phyloP scores from a whole-genome alignment of 306 rosid genomes.

The Quercus agrifolia region DNA sequence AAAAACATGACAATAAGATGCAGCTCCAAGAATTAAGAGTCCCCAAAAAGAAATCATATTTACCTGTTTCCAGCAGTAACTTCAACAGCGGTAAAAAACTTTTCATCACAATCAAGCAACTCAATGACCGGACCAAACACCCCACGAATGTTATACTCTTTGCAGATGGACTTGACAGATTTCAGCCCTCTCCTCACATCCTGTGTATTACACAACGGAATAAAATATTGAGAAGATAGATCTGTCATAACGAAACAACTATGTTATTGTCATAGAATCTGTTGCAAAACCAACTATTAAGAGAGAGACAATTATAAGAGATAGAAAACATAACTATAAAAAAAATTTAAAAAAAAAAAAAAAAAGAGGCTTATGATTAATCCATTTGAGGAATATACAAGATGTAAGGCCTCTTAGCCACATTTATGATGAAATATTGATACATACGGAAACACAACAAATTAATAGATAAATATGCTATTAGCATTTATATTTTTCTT shows the following conservation, averaged over 20 bases:
- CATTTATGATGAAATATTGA: no score
- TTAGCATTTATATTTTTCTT: no score
- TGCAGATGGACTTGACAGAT: constrained; percentile 85
- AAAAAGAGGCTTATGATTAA: no score
- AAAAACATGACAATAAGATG: background rate
- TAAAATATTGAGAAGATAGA: background rate
- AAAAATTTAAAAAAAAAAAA: background rate
- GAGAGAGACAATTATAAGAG: background rate
- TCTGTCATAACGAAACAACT: background rate
- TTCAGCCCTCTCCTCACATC: constrained; percentile 94
- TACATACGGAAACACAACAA: no score
- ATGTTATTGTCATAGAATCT: background rate
- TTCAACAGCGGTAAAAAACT: constrained; percentile 91
- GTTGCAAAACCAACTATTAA: background rate
- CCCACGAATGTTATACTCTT: constrained; percentile 64
- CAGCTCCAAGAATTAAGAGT: background rate
- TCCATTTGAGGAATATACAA: no score
- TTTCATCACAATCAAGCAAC: constrained; percentile 89
- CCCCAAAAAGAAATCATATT: background rate
- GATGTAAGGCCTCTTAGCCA: no score
- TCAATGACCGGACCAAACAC: constrained; percentile 93
- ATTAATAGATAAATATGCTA: no score
- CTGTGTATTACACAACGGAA: constrained; percentile 37
- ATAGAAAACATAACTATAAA: background rate
- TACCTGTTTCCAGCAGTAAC: constrained; percentile 98